These are phyloP conservation scores for Daldinia eschscholtzii DNA, from an alignment of 2,329 filamentous ascomycete species.

Conservation along the genomic window DNA sequence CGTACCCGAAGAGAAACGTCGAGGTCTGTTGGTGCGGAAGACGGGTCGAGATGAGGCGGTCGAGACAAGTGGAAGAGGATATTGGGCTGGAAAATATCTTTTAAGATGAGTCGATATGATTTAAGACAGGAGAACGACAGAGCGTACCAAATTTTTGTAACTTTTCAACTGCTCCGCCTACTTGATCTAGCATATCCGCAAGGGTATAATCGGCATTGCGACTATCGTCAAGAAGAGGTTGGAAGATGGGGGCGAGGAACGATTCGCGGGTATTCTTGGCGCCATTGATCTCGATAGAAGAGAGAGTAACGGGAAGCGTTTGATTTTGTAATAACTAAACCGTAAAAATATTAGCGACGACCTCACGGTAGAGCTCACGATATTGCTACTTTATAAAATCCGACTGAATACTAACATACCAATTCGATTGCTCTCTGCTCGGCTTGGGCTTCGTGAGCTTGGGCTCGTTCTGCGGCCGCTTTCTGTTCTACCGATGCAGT, in stretches of 20 bases:
- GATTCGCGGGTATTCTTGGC: constrained; percentile 83
- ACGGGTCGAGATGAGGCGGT: constrained; percentile 75
- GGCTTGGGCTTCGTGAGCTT: constrained; percentile 61
- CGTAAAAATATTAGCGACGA: background rate
- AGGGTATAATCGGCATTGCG: constrained; percentile 79
- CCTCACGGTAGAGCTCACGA: background rate
- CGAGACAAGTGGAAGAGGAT: constrained; percentile 87
- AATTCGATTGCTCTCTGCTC: constrained; percentile 74
- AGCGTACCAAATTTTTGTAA: constrained; percentile 80
- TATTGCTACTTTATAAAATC: background rate
- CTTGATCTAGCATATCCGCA: constrained; percentile 74
- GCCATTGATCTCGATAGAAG: constrained; percentile 85
- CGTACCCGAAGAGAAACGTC: constrained; percentile 82
- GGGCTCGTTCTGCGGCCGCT: constrained; percentile 44
- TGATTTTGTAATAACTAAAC: constrained; percentile 81
- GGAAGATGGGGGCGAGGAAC: constrained; percentile 86
- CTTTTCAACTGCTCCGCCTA: constrained; percentile 60
- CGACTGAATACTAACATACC: constrained; percentile 58
- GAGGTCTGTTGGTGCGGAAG: constrained; percentile 80
- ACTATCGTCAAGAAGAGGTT: constrained; percentile 79
- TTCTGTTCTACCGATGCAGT: constrained; percentile 49
- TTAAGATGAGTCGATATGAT: constrained; percentile 42
- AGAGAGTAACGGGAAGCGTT: constrained; percentile 88
- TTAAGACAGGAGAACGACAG: constrained; percentile 16
- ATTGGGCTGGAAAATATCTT: constrained; percentile 88